phyloP scores from a whole-genome alignment of 441 rosid species.

The Gossypium davidsonii region DNA sequence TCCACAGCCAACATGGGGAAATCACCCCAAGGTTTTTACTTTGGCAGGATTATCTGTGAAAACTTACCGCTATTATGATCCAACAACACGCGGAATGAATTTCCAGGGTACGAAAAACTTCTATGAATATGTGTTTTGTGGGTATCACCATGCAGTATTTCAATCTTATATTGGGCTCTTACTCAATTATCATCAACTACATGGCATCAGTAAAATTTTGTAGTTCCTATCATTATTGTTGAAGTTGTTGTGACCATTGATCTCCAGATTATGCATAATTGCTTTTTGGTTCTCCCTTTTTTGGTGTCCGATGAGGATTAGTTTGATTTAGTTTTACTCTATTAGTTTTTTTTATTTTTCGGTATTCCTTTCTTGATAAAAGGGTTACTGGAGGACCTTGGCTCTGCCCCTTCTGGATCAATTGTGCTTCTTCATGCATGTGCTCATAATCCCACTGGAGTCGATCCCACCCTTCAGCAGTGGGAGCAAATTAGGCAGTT shows the following conservation, averaged over 20 bases:
- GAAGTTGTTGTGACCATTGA: not conserved
- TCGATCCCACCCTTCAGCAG: slow-evolving; percentile 81
- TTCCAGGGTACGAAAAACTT: slow-evolving; percentile 51
- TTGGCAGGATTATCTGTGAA: slow-evolving; percentile 74
- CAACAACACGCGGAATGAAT: slow-evolving; percentile 81
- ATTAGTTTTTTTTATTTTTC: not conserved
- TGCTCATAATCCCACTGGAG: slow-evolving; percentile 98
- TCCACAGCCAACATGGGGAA: slow-evolving; percentile 98
- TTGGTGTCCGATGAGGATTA: not conserved
- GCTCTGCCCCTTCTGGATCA: slow-evolving; percentile 83
- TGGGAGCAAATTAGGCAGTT: slow-evolving; percentile 80
- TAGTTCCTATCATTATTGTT: not conserved
- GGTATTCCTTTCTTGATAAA: slow-evolving; percentile 11
- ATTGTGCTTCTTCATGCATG: slow-evolving; percentile 93
- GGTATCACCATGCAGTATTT: not conserved
- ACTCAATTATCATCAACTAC: not conserved
- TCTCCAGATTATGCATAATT: not conserved
- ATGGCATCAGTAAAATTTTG: not conserved
- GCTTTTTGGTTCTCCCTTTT: not conserved
- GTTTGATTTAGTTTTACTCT: not conserved
- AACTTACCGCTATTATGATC: slow-evolving; percentile 87
- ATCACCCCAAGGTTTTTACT: slow-evolving; percentile 82
- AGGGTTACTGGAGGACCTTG: slow-evolving; percentile 86
- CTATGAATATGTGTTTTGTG: not conserved
- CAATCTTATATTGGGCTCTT: not conserved